These are phyloP conservation scores for Penicillium nucicola DNA, from an alignment of 495 filamentous ascomycete genomes.

Conservation along the genomic window DNA sequence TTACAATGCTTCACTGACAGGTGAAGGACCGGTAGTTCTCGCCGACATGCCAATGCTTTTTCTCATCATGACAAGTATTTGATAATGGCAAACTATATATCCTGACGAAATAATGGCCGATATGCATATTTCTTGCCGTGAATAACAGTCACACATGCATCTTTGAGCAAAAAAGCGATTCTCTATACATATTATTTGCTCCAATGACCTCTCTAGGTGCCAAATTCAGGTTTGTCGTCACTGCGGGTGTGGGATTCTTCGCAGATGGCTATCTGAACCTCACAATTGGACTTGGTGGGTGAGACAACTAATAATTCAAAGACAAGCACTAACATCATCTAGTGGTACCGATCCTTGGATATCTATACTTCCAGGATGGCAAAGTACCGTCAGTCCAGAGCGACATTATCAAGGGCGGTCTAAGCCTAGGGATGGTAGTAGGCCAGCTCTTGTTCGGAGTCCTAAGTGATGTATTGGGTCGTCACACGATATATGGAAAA, in stretches of 20 bases:
- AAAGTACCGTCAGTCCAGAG: constrained; percentile 12
- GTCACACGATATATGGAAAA: constrained; percentile 13
- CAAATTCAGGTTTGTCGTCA: constrained; percentile 12
- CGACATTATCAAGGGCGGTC: constrained; percentile 16
- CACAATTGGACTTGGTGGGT: constrained; percentile 19
- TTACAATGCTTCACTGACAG: background rate
- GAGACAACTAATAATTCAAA: background rate
- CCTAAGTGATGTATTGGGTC: constrained; percentile 12
- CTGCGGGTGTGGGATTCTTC: constrained; percentile 14
- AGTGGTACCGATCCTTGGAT: constrained; percentile 13
- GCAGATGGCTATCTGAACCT: constrained; percentile 19
- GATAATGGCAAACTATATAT: background rate
- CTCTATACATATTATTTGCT: background rate
- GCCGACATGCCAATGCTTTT: too few relatives aligned
- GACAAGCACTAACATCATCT: background rate
- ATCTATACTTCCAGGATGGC: constrained; percentile 13
- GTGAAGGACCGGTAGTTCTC: too few relatives aligned
- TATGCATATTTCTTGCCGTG: too few relatives aligned
- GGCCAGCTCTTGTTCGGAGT: constrained; percentile 13
- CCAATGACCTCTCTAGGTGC: constrained; percentile 16
- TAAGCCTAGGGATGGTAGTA: constrained; percentile 14
- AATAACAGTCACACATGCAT: too few relatives aligned
- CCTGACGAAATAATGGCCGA: background rate
- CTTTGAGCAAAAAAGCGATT: background rate
- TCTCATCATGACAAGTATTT: background rate